Evolutionary conservation across 2,329 filamentous ascomycete genomes (phyloP).

Genomic region (Verticillium zaregamsianum): DNA sequence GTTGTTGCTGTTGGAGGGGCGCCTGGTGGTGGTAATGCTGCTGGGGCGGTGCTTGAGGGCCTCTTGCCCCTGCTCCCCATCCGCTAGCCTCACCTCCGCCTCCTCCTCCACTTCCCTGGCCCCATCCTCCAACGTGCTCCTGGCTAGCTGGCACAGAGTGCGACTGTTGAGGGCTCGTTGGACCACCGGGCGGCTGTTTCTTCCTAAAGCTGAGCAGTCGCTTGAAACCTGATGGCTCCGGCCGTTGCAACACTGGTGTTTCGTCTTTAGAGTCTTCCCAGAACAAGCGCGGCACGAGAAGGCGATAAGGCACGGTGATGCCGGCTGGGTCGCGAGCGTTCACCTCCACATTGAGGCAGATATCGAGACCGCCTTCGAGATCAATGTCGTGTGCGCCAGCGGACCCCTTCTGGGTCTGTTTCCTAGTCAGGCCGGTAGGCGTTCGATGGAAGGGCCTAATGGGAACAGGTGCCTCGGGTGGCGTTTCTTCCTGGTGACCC

Average conservation of each 20-base stretch:
- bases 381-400: constrained; percentile 59
- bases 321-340: constrained; percentile 81
- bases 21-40: neutral
- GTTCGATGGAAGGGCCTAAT: constrained; percentile 58
- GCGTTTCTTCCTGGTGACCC: constrained; percentile 6
- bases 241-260: constrained; percentile 8
- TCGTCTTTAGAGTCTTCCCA: constrained; percentile 38
- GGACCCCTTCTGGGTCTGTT: constrained; percentile 48
- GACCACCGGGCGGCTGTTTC: constrained; percentile 17
- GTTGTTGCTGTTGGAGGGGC: neutral
- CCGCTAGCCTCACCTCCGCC: neutral
- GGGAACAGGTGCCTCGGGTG: constrained; percentile 2
- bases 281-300: constrained; percentile 77
- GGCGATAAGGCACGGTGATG: constrained; percentile 79
- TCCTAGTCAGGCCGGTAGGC: constrained; percentile 63
- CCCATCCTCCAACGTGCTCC: neutral
- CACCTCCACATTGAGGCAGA: constrained; percentile 86
- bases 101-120: neutral
- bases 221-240: constrained; percentile 34
- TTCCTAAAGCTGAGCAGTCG: constrained; percentile 40
- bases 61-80: neutral
- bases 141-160: neutral
- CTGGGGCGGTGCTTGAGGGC: neutral
- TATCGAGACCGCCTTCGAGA: constrained; percentile 78
- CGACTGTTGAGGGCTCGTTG: constrained; percentile 1